phyloP scores from a whole-genome alignment of 345 rosid genomes.

The Syzygium jambos region DNA sequence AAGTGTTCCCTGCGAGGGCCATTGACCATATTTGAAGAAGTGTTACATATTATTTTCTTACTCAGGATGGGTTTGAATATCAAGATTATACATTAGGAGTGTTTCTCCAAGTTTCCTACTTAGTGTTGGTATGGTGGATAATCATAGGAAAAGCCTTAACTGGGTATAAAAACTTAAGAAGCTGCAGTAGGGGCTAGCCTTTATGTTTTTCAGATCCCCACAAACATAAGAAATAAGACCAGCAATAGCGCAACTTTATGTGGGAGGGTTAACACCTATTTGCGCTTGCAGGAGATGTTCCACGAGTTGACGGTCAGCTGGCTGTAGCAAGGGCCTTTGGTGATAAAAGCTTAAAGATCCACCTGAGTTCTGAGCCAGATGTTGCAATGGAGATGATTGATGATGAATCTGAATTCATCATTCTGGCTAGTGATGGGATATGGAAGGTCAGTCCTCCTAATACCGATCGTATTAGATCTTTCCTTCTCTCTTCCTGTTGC shows the following conservation, averaged over 20 bases:
- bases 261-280: not conserved
- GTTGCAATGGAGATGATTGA: conserved; percentile 25
- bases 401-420: conserved; percentile 37
- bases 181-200: not conserved
- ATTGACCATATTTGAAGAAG: not conserved
- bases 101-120: not conserved
- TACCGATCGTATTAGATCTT: not conserved
- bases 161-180: not conserved
- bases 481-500: not conserved
- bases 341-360: conserved; percentile 72
- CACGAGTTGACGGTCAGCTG: conserved; percentile 84
- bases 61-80: not conserved
- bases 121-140: not conserved
- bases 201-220: not conserved
- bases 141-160: not conserved
- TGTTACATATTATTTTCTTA: not conserved
- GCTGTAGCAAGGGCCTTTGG: conserved; percentile 96
- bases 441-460: conserved; percentile 56
- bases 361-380: conserved; percentile 84
- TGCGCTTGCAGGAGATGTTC: conserved; percentile 63
- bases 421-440: conserved; percentile 89
- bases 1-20: not conserved
- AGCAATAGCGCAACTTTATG: not conserved
- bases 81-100: not conserved
- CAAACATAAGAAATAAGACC: not conserved